Percentiles rank a stretch among this genome's conserved stretches.
Conservation (phyloP, 2,329 filamentous ascomycete genomes). For the Aureobasidium lini region DNA sequence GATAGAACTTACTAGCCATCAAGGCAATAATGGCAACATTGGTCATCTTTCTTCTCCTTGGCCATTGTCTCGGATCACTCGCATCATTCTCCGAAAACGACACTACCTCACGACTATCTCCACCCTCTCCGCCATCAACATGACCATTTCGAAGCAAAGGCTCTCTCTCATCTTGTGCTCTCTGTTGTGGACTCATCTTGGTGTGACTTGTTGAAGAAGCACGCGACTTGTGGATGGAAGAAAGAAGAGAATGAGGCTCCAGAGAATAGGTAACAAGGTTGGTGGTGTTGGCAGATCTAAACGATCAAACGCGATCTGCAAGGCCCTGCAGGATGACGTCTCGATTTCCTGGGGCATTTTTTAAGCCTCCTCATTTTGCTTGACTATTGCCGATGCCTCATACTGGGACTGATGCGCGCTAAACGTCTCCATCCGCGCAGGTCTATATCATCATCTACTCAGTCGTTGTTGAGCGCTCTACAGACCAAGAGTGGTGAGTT, state of each 20-base stretch:
- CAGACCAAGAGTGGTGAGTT: neutral
- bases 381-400: neutral
- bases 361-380: slow-evolving; percentile 1
- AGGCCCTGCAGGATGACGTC: slow-evolving; percentile 6
- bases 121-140: slow-evolving; percentile 29
- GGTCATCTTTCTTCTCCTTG: slow-evolving; percentile 35
- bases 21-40: slow-evolving; percentile 45
- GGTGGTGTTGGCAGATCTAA: neutral
- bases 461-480: neutral
- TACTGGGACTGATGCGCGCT: neutral
- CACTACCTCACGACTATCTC: slow-evolving; percentile 24
- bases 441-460: neutral
- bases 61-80: slow-evolving; percentile 42
- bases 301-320: slow-evolving; percentile 1
- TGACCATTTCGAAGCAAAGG: slow-evolving; percentile 32
- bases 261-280: neutral
- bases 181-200: neutral
- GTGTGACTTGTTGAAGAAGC: neutral
- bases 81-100: slow-evolving; percentile 32
- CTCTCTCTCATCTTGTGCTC: slow-evolving; percentile 28
- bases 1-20: slow-evolving; percentile 36
- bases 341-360: slow-evolving; percentile 2
- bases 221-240: neutral
- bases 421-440: neutral
- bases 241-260: neutral